These are phyloP conservation scores for Alnus glutinosa DNA, from an alignment of 306 rosid genomes.

Conservation along the genomic window DNA sequence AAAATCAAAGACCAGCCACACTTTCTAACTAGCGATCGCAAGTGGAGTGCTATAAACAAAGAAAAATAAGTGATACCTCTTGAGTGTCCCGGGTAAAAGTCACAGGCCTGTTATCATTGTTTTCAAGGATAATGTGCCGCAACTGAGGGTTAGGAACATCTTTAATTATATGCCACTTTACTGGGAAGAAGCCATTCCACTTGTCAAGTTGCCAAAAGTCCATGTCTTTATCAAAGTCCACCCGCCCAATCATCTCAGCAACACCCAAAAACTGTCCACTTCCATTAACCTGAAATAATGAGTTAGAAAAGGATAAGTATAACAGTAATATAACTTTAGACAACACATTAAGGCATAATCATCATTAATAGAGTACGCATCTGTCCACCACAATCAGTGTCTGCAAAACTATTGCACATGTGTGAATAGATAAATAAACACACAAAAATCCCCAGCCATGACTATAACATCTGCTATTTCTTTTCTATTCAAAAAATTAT, in stretches of 20 bases:
- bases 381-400: constrained; percentile 8
- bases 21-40: neutral
- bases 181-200: constrained; percentile 84
- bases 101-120: constrained; percentile 66
- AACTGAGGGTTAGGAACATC: constrained; percentile 70
- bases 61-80: constrained; percentile 58
- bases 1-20: neutral
- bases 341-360: neutral
- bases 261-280: constrained; percentile 87
- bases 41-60: neutral
- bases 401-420: neutral
- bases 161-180: constrained; percentile 76
- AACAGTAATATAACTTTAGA: neutral
- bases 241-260: constrained; percentile 80
- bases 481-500: neutral
- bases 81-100: constrained; percentile 85
- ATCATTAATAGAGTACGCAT: neutral
- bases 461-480: neutral
- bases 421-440: constrained; percentile 13
- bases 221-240: constrained; percentile 78
- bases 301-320: neutral
- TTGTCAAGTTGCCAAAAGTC: constrained; percentile 74
- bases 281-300: constrained; percentile 63
- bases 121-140: constrained; percentile 64
- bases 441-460: neutral